Evolutionary conservation across 305 asterid genomes (phyloP).

Genomic region (Rubia tinctorum): DNA sequence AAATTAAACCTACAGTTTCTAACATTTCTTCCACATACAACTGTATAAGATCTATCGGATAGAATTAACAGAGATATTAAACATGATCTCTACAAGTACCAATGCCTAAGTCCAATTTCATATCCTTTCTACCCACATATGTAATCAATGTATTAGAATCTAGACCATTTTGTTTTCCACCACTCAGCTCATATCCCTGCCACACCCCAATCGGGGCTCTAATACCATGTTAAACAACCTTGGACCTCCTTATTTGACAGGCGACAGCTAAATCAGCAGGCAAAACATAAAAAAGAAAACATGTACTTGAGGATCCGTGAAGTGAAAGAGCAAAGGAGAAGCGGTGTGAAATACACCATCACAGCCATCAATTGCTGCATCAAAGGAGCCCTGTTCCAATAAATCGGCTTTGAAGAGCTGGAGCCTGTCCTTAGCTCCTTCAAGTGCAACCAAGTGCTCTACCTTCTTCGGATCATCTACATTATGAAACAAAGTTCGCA

Average conservation of each 20-base stretch:
- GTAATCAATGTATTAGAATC: too few relatives aligned
- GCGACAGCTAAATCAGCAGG: not conserved
- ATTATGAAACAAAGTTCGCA: not conserved
- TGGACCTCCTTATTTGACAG: not conserved
- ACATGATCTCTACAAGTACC: too few relatives aligned
- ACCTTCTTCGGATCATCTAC: constrained; percentile 52
- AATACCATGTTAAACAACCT: too few relatives aligned
- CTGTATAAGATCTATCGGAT: too few relatives aligned
- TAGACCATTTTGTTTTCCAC: too few relatives aligned
- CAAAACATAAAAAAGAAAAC: not conserved
- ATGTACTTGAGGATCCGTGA: constrained; percentile 51
- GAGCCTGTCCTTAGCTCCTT: not conserved
- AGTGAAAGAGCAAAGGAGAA: constrained; percentile 46
- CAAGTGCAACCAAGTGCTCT: constrained; percentile 33
- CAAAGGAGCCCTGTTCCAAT: not conserved
- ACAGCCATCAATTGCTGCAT: not conserved
- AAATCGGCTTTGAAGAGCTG: constrained; percentile 1
- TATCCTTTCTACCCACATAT: too few relatives aligned
- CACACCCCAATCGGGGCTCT: too few relatives aligned
- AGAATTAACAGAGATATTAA: too few relatives aligned
- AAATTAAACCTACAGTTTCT: too few relatives aligned
- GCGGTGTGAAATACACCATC: constrained; percentile 57
- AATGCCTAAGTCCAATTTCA: too few relatives aligned
- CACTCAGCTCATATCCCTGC: too few relatives aligned
- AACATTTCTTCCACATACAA: too few relatives aligned